Evolutionary conservation across 2,329 filamentous ascomycete species (phyloP).

Genomic region (Diatrype stigma): DNA sequence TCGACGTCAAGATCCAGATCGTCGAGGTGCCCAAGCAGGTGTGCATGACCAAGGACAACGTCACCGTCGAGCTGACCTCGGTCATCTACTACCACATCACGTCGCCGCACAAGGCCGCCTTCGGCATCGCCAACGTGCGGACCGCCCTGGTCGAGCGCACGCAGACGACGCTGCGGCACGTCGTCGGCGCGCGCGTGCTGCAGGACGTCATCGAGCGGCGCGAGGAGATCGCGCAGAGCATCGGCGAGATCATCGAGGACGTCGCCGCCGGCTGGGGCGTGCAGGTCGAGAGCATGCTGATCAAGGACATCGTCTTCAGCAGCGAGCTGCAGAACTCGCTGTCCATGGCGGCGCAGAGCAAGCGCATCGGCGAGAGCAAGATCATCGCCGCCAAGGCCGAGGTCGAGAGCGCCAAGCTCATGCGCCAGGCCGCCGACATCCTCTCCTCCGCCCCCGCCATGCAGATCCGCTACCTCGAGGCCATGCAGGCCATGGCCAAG

Average conservation of each 20-base stretch:
- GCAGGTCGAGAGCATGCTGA: conserved; percentile 94
- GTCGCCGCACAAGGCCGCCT: conserved; percentile 92
- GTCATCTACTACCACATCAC: conserved; percentile 99
- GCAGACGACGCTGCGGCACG: conserved; percentile 94
- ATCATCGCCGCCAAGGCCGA: conserved; percentile 96
- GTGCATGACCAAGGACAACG: conserved; percentile 99
- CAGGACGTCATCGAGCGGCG: conserved; percentile 98
- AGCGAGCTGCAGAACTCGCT: conserved; percentile 92
- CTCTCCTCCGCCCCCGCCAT: conserved; percentile 88
- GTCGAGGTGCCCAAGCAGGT: conserved; percentile 93
- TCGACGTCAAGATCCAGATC: conserved; percentile 99
- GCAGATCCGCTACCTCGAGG: conserved; percentile 97
- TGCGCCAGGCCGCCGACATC: conserved; percentile 91
- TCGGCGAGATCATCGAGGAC: conserved; percentile 95
- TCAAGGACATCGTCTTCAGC: conserved; percentile 98
- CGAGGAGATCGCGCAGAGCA: conserved; percentile 92
- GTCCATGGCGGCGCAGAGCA: conserved; percentile 97
- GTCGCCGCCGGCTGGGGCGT: conserved; percentile 93
- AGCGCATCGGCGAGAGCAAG: conserved; percentile 97
- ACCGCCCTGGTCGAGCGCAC: conserved; percentile 97
- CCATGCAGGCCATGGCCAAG: conserved; percentile 99
- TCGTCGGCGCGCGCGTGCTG: conserved; percentile 89
- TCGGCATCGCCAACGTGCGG: conserved; percentile 90
- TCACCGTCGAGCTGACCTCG: conserved; percentile 86
- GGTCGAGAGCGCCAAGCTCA: conserved; percentile 92